Evolutionary conservation across 177 flowering plant species (phyloP), one percentile per base, ranked within the genome.

Genomic region (Vitis hybrid): DNA sequence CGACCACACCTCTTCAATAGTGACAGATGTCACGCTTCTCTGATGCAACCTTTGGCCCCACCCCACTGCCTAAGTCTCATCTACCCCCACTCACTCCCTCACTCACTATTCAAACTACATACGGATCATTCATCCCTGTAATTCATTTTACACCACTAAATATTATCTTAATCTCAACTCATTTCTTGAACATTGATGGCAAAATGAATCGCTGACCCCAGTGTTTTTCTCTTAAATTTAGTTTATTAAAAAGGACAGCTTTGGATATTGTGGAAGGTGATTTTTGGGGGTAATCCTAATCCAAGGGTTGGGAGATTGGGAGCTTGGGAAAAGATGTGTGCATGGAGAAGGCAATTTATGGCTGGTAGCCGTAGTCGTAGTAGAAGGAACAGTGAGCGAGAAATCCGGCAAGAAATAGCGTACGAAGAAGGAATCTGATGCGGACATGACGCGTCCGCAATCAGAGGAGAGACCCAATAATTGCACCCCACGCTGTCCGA

Each of bases 401-500:
- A 76, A 79, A 79, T 76, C 72, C 82, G 82, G 82, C 5, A 18
- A 68, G 73, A 64, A 70, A 76, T 32, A 62, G 56, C 18, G 73
- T 70, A 70, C 75, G 73, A 75, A 66, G 77, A 71, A 75, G 69
- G 80, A 80, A 75, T 77, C 78, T 69, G 80, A 80, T 68, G 78
- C 76, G 83, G 80, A 80, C 77, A 67, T 64, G 79, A 79, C 80
- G 77, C 73, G 73, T 73, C 76, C 78, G 76, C 68, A 77, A 71
- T 74, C 80, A 76, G 76, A 69, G 83, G 78, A 70, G 60, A 51
- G 66, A 71, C 63, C 87, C 84, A 85, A 85, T 85, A 53, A 85
- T 81, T 79, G 82, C 80, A 27, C 51, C 81, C 86, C 88, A 85
- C 86, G 88, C 88, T 73, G 66, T 54, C 86, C 84, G 82, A 83